These are phyloP conservation scores for Pyracantha coccinea DNA, from an alignment of 331 rosid genomes.

Conservation along the genomic window DNA sequence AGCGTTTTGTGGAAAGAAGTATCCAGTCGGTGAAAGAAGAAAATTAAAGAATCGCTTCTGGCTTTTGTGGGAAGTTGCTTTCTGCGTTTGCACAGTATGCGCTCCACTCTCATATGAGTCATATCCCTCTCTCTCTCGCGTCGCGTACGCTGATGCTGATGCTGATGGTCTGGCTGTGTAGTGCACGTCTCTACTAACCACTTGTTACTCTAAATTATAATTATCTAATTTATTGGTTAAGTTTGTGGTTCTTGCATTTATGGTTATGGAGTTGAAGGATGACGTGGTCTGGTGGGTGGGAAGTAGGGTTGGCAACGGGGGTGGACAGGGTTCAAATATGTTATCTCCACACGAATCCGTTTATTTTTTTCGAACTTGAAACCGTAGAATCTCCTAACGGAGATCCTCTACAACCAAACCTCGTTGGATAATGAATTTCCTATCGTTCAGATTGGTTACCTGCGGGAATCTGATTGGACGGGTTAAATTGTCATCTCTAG, in stretches of 20 bases:
- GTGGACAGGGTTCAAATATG: too few relatives aligned
- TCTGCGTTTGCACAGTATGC: constrained; percentile 3
- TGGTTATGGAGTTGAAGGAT: background rate
- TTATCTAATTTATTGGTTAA: background rate
- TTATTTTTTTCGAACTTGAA: too few relatives aligned
- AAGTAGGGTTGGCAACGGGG: too few relatives aligned
- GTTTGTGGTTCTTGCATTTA: background rate
- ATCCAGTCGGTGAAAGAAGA: background rate
- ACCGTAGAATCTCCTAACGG: too few relatives aligned
- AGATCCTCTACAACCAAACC: too few relatives aligned
- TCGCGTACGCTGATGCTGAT: background rate
- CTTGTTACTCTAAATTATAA: background rate
- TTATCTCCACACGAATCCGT: too few relatives aligned
- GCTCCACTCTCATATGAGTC: background rate
- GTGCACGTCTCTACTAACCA: constrained; percentile 1
- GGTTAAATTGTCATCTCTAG: too few relatives aligned
- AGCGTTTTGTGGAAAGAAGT: background rate
- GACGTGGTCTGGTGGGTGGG: background rate
- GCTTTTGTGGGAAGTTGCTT: background rate
- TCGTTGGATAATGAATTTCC: too few relatives aligned
- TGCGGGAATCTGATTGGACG: rapidly evolving
- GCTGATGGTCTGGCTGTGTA: background rate
- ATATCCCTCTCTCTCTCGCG: background rate
- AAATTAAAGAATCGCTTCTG: background rate
- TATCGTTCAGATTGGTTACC: too few relatives aligned